Percentiles rank a stretch among this genome's conserved stretches.
phyloP scores from a whole-genome alignment of 768 basidiomycete genomes.

The Gloeophyllum trabeum region DNA sequence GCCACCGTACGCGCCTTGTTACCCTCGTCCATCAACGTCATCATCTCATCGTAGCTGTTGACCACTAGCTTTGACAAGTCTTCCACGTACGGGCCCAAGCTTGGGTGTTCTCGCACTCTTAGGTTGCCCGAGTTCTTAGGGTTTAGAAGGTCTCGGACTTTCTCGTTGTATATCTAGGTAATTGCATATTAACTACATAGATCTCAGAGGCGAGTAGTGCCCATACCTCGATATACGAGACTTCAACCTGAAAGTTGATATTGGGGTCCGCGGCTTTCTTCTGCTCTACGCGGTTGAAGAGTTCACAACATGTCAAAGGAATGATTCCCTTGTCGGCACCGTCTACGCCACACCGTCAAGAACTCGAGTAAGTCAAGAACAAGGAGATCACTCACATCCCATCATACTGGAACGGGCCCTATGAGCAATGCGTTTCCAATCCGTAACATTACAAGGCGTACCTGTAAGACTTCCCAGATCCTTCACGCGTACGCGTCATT shows the following conservation, averaged over 20 bases:
- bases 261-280: constrained; percentile 56
- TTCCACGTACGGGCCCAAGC: constrained; percentile 95
- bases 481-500: constrained; percentile 22
- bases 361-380: constrained; percentile 1
- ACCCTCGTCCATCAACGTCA: constrained; percentile 99
- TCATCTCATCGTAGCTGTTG: constrained; percentile 89
- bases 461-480: constrained; percentile 91
- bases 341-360: constrained; percentile 32
- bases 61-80: constrained; percentile 92
- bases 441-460: constrained; percentile 22
- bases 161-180: constrained; percentile 86
- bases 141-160: constrained; percentile 94
- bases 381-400: constrained; percentile 59
- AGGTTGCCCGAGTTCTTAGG: constrained; percentile 95
- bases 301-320: constrained; percentile 86
- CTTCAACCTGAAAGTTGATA: constrained; percentile 83
- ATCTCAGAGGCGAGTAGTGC: not conserved
- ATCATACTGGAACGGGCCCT: constrained; percentile 58
- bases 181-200: not conserved
- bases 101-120: constrained; percentile 95
- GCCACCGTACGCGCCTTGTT: constrained; percentile 98
- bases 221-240: constrained; percentile 89
- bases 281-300: constrained; percentile 73
- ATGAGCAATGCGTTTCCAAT: not conserved
- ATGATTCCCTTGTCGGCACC: constrained; percentile 96